A percentile compares a stretch with the other conserved stretches of the same genome.
Evolutionary conservation across 2,329 filamentous ascomycete genomes (phyloP).

Genomic region (Curvularia spicifera): DNA sequence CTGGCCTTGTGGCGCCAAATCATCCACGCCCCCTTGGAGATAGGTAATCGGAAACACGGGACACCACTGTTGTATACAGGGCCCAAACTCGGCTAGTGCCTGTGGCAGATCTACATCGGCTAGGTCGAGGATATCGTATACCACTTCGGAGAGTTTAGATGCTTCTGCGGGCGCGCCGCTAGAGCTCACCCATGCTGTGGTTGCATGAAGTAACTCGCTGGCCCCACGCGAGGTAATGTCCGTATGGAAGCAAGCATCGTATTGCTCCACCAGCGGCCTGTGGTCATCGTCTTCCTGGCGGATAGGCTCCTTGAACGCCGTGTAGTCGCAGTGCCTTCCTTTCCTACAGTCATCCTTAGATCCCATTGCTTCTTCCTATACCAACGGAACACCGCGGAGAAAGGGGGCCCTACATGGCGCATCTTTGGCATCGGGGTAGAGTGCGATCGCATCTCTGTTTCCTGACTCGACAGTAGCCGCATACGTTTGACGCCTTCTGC

Average conservation of each 20-base stretch:
- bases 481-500: slow-evolving; percentile 21
- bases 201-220: slow-evolving; percentile 13
- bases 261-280: slow-evolving; percentile 15
- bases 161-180: background rate
- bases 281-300: background rate
- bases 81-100: slow-evolving; percentile 17
- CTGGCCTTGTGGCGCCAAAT: slow-evolving; percentile 4
- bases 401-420: background rate
- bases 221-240: slow-evolving; percentile 8
- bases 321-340: slow-evolving; percentile 21
- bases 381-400: slow-evolving; percentile 7
- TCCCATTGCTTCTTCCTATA: slow-evolving; percentile 6
- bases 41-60: slow-evolving; percentile 19
- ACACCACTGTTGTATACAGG: slow-evolving; percentile 27
- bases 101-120: slow-evolving; percentile 9
- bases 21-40: slow-evolving; percentile 7
- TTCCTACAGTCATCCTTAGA: background rate
- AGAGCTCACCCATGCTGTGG: slow-evolving; percentile 9
- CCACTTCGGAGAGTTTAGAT: slow-evolving; percentile 10
- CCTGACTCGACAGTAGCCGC: slow-evolving; percentile 21
- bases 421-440: slow-evolving; percentile 5
- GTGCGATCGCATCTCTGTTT: slow-evolving; percentile 23
- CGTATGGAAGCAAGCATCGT: slow-evolving; percentile 11
- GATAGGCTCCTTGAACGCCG: slow-evolving; percentile 13
- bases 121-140: slow-evolving; percentile 4